phyloP scores from a whole-genome alignment of 805 yeast species.

The Sungouiozyma ichnusensis region DNA sequence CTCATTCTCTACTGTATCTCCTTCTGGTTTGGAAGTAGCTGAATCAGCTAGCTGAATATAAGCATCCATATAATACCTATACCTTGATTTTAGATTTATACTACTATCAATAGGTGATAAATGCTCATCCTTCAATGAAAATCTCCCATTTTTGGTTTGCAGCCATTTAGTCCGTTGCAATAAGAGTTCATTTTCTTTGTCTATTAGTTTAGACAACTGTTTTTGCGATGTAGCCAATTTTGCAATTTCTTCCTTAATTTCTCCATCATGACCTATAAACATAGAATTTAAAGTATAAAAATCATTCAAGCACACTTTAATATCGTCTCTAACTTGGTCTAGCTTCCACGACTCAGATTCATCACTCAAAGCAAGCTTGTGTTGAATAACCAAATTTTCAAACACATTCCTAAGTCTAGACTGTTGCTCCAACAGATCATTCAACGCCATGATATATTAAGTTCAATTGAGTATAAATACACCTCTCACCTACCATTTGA shows the following conservation, averaged over 20 bases:
- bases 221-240: conserved; percentile 6
- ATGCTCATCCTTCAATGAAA: background rate
- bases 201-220: conserved; percentile 8
- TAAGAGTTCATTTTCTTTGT: conserved; percentile 8
- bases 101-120: background rate
- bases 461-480: background rate
- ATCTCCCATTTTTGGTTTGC: background rate
- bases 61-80: conserved; percentile 13
- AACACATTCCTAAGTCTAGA: conserved; percentile 16
- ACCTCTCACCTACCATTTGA: background rate
- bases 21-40: background rate
- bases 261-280: conserved; percentile 19
- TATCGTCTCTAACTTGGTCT: conserved; percentile 18
- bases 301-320: conserved; percentile 22
- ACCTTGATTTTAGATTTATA: conserved; percentile 9
- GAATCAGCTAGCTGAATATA: conserved; percentile 15
- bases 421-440: conserved; percentile 18
- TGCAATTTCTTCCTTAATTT: conserved; percentile 15
- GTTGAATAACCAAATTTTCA: conserved; percentile 12
- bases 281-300: conserved; percentile 16
- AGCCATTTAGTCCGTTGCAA: conserved; percentile 6
- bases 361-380: conserved; percentile 12
- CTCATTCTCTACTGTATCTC: background rate
- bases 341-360: conserved; percentile 12
- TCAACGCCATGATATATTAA: conserved; percentile 6